Evolutionary conservation across 345 rosid genomes (phyloP), one percentile per base, ranked within the genome.

Genomic region (Excoecaria cochinchinensis): DNA sequence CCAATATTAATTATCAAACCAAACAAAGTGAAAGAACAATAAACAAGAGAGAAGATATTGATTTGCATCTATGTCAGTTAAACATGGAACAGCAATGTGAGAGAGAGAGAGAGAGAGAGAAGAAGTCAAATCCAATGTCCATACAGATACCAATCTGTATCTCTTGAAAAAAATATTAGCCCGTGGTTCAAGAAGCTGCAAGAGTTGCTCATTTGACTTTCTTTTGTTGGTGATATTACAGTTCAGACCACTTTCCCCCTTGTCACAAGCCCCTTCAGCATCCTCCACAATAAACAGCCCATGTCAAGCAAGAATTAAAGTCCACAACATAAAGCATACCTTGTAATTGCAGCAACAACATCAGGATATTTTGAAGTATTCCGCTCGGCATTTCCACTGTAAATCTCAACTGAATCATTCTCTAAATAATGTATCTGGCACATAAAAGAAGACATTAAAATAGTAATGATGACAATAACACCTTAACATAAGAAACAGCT

Each of bases 321-420:
- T 46, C 63, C 42, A 21, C 19, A 38, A 14, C 46, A 55, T 52
- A 67, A 68, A 63, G 25, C 67, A 69, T 75, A 93, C 99, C 97
- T 89, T 78, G 97, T 83, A 77, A 89, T 82, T 8, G 92, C 85
- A 77, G 80, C 73, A 81, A 90, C 87, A 81, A 95, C 93, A 83
- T 95, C 98, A 1, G 98, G 98, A 82, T 80, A 95, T 77, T 95
- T 93, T 76, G 85, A 92, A 74, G 99, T 95, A 85, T 90, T 95
- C 62, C 89, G 80, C 87, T 93, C 98, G 52, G 98, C 91, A 84
- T 93, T 93, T 79, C 98, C 85, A 84, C 99, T 95, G 75, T 95
- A 95, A 77, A 95, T 95, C 89, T 95, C 93, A 68, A 93, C 93
- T 61, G 88, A 82, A 83, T 89, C 97, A 87, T 91, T 78, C 79